A percentile compares a stretch with the other conserved stretches of the same genome.
These are phyloP conservation scores for Amaranthus cruentus DNA, from an alignment of 148 eudicot genomes.

Conservation along the genomic window DNA sequence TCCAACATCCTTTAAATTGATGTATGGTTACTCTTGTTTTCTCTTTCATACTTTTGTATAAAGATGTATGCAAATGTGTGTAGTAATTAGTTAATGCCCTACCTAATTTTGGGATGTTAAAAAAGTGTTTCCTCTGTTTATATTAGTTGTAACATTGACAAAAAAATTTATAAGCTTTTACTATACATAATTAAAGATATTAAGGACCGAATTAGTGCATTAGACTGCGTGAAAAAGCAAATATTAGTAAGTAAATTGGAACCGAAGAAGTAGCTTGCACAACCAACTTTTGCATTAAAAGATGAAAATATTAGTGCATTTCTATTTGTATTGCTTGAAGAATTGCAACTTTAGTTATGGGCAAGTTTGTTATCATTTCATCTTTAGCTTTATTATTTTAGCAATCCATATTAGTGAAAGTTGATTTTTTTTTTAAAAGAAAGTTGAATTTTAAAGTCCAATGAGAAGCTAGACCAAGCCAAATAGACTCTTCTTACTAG, in stretches of 20 bases:
- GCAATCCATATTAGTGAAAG: not conserved
- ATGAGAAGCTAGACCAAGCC: not conserved
- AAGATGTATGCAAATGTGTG: too few species aligned
- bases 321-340: slow-evolving; percentile 2
- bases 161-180: too few species aligned
- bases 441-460: not conserved
- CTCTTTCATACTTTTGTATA: too few species aligned
- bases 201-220: too few species aligned
- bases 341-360: slow-evolving; percentile 13
- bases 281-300: slow-evolving; percentile 9
- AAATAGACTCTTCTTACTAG: not conserved
- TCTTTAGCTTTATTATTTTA: not conserved
- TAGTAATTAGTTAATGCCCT: too few species aligned
- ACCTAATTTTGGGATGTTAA: too few species aligned
- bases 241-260: not conserved
- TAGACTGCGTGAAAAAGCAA: slow-evolving; percentile 11
- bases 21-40: too few species aligned
- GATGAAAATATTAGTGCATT: slow-evolving; percentile 5
- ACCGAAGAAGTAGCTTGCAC: too few species aligned
- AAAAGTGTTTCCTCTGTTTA: too few species aligned
- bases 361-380: not conserved
- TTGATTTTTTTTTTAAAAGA: not conserved
- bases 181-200: not conserved
- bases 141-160: too few species aligned
- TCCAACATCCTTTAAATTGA: too few species aligned